Evolutionary conservation across 1,284 basidiomycete species (phyloP).

Genomic region (Trichosporon sp.): DNA sequence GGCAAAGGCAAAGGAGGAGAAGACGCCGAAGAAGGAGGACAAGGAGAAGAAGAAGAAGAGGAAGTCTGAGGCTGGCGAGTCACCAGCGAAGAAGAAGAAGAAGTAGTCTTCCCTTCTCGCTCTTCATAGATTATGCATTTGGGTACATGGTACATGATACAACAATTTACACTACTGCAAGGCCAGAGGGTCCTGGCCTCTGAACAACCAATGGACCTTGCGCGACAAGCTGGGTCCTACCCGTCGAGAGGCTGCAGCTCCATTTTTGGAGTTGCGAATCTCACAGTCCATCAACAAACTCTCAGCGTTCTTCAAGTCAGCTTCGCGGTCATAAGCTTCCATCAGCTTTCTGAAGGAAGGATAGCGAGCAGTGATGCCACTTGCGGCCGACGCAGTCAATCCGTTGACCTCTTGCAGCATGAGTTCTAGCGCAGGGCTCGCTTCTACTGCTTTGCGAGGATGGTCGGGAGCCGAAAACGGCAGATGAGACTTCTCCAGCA

Average conservation of each 20-base stretch:
- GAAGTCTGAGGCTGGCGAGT: conserved; percentile 19
- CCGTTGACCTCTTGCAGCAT: conserved; percentile 49
- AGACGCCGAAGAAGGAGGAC: conserved; percentile 7
- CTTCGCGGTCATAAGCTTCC: conserved; percentile 34
- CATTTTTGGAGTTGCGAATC: conserved; percentile 33
- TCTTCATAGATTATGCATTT: neutral
- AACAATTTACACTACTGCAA: conserved; percentile 11
- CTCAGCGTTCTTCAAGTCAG: conserved; percentile 29
- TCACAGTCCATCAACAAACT: conserved; percentile 37
- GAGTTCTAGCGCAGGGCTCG: conserved; percentile 36
- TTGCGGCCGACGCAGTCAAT: conserved; percentile 41
- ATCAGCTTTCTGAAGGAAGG: conserved; percentile 40
- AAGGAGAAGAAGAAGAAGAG: conserved; percentile 26
- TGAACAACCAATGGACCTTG: conserved; percentile 35
- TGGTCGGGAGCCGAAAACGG: conserved; percentile 41
- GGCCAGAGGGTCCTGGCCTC: conserved; percentile 38
- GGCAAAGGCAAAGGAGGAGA: conserved; percentile 11
- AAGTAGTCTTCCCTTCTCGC: conserved; percentile 7
- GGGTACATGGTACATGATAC: neutral
- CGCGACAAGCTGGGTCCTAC: conserved; percentile 39
- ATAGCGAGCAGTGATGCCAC: conserved; percentile 34
- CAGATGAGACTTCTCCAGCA: conserved; percentile 46
- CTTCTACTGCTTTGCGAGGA: conserved; percentile 21
- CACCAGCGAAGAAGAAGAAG: conserved; percentile 37
- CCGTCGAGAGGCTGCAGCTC: conserved; percentile 31